These are phyloP conservation scores for Russula sp. DNA, from an alignment of 768 basidiomycete genomes.

Conservation along the genomic window DNA sequence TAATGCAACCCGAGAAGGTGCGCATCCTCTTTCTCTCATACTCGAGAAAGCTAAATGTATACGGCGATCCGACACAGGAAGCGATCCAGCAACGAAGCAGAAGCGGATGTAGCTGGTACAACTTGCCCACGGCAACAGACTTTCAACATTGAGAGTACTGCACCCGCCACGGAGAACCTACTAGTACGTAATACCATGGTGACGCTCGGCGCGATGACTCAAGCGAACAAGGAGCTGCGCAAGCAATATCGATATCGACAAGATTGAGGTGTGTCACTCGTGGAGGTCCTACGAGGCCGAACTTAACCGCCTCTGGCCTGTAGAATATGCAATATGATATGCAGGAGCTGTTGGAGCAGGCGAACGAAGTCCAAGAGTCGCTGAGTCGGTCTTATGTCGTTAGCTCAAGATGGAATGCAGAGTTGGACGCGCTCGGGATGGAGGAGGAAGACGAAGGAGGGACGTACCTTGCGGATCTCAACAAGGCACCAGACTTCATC, in stretches of 20 bases:
- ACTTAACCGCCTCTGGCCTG: background rate
- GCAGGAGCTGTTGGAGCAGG: constrained; percentile 95
- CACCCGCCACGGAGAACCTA: constrained; percentile 96
- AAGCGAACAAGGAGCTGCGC: constrained; percentile 92
- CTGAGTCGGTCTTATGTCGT: constrained; percentile 91
- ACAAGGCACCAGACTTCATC: constrained; percentile 86
- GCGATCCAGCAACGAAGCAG: constrained; percentile 95
- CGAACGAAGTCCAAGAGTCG: constrained; percentile 95
- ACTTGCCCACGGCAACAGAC: constrained; percentile 89
- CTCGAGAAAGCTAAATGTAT: background rate
- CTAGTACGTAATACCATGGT: constrained; percentile 99
- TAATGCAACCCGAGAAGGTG: constrained; percentile 93
- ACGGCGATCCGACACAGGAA: constrained; percentile 38
- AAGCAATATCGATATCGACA: constrained; percentile 98
- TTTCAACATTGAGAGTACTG: constrained; percentile 97
- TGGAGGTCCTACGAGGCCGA: background rate
- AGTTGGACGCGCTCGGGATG: constrained; percentile 88
- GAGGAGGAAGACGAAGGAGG: constrained; percentile 91
- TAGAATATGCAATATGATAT: constrained; percentile 96
- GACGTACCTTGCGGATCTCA: constrained; percentile 81
- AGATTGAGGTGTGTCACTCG: constrained; percentile 74
- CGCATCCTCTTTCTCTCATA: constrained; percentile 6
- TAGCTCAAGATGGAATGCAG: constrained; percentile 34
- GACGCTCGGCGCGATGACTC: constrained; percentile 92
- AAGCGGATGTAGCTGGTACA: constrained; percentile 92